These are phyloP conservation scores for Lactarius akahatsu DNA, from an alignment of 768 basidiomycete genomes.

Conservation along the genomic window DNA sequence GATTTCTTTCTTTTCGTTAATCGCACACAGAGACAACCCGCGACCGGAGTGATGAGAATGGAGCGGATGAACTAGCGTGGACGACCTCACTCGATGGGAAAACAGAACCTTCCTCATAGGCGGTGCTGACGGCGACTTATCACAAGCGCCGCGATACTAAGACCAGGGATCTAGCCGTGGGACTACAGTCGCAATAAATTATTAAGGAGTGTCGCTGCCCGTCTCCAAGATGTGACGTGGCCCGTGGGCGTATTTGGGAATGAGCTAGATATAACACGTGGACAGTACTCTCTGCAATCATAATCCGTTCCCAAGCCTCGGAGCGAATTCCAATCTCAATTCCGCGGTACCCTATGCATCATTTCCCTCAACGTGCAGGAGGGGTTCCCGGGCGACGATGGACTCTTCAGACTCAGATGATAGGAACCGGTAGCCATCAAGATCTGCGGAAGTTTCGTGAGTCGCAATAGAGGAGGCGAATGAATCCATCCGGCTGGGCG, in stretches of 20 bases:
- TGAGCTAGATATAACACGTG: slow-evolving; percentile 7
- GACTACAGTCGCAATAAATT: slow-evolving; percentile 24
- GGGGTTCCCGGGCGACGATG: slow-evolving; percentile 26
- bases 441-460: slow-evolving; percentile 1
- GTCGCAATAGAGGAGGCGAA: slow-evolving; percentile 22
- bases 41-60: neutral
- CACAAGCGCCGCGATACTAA: neutral
- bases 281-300: slow-evolving; percentile 11
- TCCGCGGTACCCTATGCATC: slow-evolving; percentile 7
- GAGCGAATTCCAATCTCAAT: neutral
- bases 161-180: slow-evolving; percentile 10
- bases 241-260: neutral
- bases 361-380: slow-evolving; percentile 22
- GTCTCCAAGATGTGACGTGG: slow-evolving; percentile 13
- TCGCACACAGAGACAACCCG: neutral
- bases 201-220: slow-evolving; percentile 2
- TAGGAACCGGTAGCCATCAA: slow-evolving; percentile 25
- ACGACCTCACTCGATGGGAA: neutral
- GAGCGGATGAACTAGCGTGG: neutral
- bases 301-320: neutral
- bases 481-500: slow-evolving; percentile 24
- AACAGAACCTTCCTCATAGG: neutral
- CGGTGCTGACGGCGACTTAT: neutral
- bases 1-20: neutral
- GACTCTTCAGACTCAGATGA: slow-evolving; percentile 30